A percentile compares a stretch with the other conserved stretches of the same genome.
phyloP scores from a whole-genome alignment of 495 filamentous ascomycete species.

The Neurospora sp. region DNA sequence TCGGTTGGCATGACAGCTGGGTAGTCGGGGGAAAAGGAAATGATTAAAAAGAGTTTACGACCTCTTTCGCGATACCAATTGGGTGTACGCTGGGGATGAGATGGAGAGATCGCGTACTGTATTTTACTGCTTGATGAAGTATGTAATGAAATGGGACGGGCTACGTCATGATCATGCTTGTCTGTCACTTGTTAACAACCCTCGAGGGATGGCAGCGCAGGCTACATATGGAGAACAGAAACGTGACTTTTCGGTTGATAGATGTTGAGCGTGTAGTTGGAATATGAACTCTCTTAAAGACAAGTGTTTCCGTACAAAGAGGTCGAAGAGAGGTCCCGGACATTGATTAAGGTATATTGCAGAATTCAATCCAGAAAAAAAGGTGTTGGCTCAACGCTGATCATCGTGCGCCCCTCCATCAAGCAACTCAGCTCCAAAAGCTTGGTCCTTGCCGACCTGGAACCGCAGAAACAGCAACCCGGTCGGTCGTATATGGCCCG shows the following conservation, averaged over 20 bases:
- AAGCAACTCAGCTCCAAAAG: background rate
- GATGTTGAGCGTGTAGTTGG: background rate
- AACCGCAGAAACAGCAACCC: background rate
- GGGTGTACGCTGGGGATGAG: background rate
- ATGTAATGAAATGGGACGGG: background rate
- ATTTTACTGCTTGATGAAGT: background rate
- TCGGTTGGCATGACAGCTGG: background rate
- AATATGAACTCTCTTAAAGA: background rate
- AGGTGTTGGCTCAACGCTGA: background rate
- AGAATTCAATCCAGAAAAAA: background rate
- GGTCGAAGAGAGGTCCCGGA: too few relatives aligned
- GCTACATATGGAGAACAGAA: background rate
- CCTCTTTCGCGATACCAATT: background rate
- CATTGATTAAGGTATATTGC: too few relatives aligned
- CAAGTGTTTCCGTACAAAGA: background rate
- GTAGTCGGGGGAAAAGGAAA: background rate
- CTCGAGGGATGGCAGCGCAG: background rate
- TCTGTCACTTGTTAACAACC: background rate
- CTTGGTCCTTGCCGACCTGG: background rate
- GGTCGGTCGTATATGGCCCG: background rate
- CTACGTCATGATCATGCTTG: background rate
- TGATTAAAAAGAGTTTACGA: background rate
- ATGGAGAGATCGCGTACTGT: background rate
- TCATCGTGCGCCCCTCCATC: background rate
- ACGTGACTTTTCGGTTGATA: background rate